Evolutionary conservation across 129 eudicot genomes (phyloP), one percentile per base, ranked within the genome.

Genomic region (Flaveria sonorensis): DNA sequence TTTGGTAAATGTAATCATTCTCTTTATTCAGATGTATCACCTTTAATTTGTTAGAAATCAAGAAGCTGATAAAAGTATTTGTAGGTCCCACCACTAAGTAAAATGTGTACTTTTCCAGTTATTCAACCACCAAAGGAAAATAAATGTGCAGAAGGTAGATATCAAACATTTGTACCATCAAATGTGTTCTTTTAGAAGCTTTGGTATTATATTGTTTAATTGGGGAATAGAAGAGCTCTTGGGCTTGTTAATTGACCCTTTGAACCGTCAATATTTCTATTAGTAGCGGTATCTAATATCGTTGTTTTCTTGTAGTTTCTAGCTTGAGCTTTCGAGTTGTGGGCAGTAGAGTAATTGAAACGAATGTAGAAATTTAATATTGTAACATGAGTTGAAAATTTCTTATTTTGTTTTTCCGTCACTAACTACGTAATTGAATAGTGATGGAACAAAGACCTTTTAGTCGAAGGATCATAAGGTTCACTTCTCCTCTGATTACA

Each of bases 1-100:
- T 72, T 24, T 80, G 83, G 79, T 73, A 42, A 73, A 65, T 65
- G 59, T 65, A 64, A 80, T 80, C 70, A 55, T 80, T 53, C 79
- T 52, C 78, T 80, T 80, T 80, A 40, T 65, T 77, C 81, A 80
- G 79, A 30, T 80, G 69, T 42, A 24, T 63, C 42, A 28, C 42
- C 68, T 73, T 73, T 80, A 24, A 15, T 39, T 64, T 66, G 48
- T 73, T 80, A 53, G 59, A 73, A 52, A 65, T 43, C 46, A 50
- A 32, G 30, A 70, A 77, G 59, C 40, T 47, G 68, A 45, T 63
- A 28, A 72, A 72, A 64, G 73, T 48, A 40, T 15, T 63, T 63
- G 7, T 1, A 72, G 83, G 83, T 53, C 79, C 79, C 74, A 72
- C 79, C 83, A 72, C 48, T 73, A 62, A 63, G 8, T 79, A 20